A percentile compares a stretch with the other conserved stretches of the same genome.
Conservation (phyloP, 805 yeast genomes). For the Metschnikowia amazonensis region DNA sequence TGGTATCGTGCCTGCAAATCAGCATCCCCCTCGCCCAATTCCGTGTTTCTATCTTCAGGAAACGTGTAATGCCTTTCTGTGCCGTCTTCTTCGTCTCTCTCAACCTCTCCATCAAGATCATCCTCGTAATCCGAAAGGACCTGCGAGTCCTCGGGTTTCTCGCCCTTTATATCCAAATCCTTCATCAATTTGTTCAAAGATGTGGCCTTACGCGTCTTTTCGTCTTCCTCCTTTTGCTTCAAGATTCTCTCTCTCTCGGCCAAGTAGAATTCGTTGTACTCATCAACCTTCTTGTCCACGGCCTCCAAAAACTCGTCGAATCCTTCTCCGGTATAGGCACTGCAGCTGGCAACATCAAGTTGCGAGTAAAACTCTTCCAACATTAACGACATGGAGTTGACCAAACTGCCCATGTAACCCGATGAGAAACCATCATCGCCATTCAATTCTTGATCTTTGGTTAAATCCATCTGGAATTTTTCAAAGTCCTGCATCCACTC, state of each 20-base stretch:
- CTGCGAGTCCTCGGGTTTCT: constrained; percentile 32
- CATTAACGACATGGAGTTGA: constrained; percentile 94
- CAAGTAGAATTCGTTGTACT: constrained; percentile 77
- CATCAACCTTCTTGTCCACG: constrained; percentile 82
- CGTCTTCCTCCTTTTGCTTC: constrained; percentile 72
- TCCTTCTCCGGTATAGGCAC: constrained; percentile 91
- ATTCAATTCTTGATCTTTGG: constrained; percentile 60
- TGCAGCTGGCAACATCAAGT: constrained; percentile 87
- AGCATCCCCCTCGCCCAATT: constrained; percentile 49
- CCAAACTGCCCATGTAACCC: constrained; percentile 91
- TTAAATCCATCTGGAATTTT: constrained; percentile 75
- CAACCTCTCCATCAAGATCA: constrained; percentile 43
- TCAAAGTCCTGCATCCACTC: constrained; percentile 99
- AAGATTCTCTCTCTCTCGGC: constrained; percentile 81
- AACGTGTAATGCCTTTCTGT: constrained; percentile 64
- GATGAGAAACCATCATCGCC: constrained; percentile 60
- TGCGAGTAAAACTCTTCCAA: constrained; percentile 93
- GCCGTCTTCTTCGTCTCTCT: constrained; percentile 42
- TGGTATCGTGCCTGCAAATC: constrained; percentile 67
- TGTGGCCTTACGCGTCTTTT: constrained; percentile 65
- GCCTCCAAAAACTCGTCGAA: constrained; percentile 85
- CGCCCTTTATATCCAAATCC: constrained; percentile 69
- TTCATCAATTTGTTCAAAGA: constrained; percentile 73
- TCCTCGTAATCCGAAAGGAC: constrained; percentile 53
- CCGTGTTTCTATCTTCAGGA: constrained; percentile 63